A percentile compares a stretch with the other conserved stretches of the same genome.
Evolutionary conservation across 2,329 filamentous ascomycete species (phyloP).

Genomic region (Xylariaceae sp.): DNA sequence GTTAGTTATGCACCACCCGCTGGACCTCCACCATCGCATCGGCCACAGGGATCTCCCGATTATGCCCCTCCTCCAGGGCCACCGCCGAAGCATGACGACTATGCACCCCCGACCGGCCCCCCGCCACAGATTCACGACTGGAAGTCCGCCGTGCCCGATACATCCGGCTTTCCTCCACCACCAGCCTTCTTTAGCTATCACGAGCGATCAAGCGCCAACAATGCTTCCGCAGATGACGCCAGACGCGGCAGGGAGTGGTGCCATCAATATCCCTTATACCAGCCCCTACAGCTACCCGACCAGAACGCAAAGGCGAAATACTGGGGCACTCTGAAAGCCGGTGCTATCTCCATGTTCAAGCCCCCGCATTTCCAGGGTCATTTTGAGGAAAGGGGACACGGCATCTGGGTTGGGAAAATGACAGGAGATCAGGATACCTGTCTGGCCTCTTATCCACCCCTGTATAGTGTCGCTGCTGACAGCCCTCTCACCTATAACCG

Average conservation of each 20-base stretch:
- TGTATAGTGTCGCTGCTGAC: conserved; percentile 61
- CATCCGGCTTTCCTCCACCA: conserved; percentile 66
- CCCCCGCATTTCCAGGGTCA: conserved; percentile 46
- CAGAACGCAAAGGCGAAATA: conserved; percentile 44
- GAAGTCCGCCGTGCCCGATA: conserved; percentile 68
- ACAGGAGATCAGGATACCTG: conserved; percentile 54
- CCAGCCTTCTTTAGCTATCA: conserved; percentile 62
- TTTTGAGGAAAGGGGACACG: conserved; percentile 43
- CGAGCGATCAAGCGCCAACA: conserved; percentile 63
- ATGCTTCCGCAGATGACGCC: conserved; percentile 62
- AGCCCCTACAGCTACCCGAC: conserved; percentile 49
- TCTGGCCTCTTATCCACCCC: conserved; percentile 63
- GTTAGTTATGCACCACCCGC: conserved; percentile 10
- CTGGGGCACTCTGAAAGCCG: conserved; percentile 43
- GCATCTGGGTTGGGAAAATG: conserved; percentile 49
- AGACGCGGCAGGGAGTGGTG: conserved; percentile 66
- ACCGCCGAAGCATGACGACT: conserved; percentile 29
- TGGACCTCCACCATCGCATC: conserved; percentile 18
- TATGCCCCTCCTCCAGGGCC: conserved; percentile 36
- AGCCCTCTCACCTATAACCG: conserved; percentile 45
- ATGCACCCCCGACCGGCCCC: conserved; percentile 28
- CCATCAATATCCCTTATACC: conserved; percentile 51
- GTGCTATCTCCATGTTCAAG: conserved; percentile 52
- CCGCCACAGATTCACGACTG: conserved; percentile 59
- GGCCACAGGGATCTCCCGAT: conserved; percentile 18